Base-by-base conservation (phyloP, 73 alveolate species). In the Paramecium sonneborni region DNA sequence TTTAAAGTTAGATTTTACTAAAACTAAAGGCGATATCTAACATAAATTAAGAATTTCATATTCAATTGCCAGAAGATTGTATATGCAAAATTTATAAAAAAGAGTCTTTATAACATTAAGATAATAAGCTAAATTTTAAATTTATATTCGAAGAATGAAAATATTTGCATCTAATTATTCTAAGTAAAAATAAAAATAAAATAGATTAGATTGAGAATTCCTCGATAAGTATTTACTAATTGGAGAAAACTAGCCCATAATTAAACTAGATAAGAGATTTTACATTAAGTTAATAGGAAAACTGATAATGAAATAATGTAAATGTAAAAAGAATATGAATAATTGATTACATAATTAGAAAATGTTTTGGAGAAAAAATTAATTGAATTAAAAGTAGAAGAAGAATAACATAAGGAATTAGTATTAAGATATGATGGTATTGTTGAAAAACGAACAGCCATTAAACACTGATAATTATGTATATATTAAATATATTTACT, bases 361-460 rank as follows among this genome's bases (percentile, higher is more conserved):
- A 24, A 44, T 21, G 90, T 79, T 0, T 46, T 79, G 34, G 90
- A 79, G 20, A 79, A 79, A 30, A 79, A 44, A 23, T 34, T 79
- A 18, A 39, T 79, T 41, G 90, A 79, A 79, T 43, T 79, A 1
- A 79, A 79, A 46, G 90, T 79, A 23, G 90, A 79, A 34, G 90
- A 79, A 26, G 90, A 79, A 34, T 41, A 38, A 23, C 90, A 79
- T 14, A 79, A 79, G 41, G 90, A 79, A 24, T 79, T 79, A 44
- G 90, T 79, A 1, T 30, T 20, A 30, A 79, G 74, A 79, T 79
- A 79, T 79, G 90, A 79, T 38, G 90, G 90, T 5, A 79, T 79
- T 38, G 90, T 79, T n/a, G 90, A 79, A 44, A 79, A 79, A 44
- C 46, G 90, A 4, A 39, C 76, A 3, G 74, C 90, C 6, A 23